These are phyloP conservation scores for Pleurotus eryngii DNA, from an alignment of 768 basidiomycete species.

Conservation along the genomic window DNA sequence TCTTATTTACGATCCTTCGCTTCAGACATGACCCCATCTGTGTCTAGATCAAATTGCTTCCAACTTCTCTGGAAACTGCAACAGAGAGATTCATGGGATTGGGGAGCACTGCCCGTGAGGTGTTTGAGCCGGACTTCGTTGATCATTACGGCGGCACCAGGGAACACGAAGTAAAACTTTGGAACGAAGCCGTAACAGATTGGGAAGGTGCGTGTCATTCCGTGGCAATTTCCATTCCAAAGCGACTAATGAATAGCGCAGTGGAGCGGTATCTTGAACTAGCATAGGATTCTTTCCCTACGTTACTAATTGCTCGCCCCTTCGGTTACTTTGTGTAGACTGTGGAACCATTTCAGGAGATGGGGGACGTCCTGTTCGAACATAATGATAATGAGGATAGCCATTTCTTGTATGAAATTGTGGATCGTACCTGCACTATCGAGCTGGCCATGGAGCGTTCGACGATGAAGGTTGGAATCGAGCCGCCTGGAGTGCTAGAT, in stretches of 20 bases:
- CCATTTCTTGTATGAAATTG: not conserved
- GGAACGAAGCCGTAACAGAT: slow-evolving; percentile 87
- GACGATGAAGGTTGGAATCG: slow-evolving; percentile 60
- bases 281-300: slow-evolving; percentile 34
- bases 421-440: slow-evolving; percentile 52
- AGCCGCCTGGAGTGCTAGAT: slow-evolving; percentile 67
- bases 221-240: slow-evolving; percentile 3
- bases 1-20: slow-evolving; percentile 3
- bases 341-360: slow-evolving; percentile 65
- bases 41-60: slow-evolving; percentile 66
- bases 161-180: slow-evolving; percentile 81
- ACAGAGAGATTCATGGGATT: slow-evolving; percentile 76
- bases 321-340: slow-evolving; percentile 16
- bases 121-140: slow-evolving; percentile 87
- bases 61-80: slow-evolving; percentile 75
- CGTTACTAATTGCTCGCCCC: not conserved
- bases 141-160: slow-evolving; percentile 96
- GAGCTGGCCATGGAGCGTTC: slow-evolving; percentile 59
- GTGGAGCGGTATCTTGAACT: slow-evolving; percentile 88
- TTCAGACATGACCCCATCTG: not conserved
- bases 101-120: slow-evolving; percentile 79
- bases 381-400: not conserved
- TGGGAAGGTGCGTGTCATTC: slow-evolving; percentile 74
- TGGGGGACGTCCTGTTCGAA: slow-evolving; percentile 62
- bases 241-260: slow-evolving; percentile 25